phyloP scores from a whole-genome alignment of 345 rosid species.

The Garcia nutans region DNA sequence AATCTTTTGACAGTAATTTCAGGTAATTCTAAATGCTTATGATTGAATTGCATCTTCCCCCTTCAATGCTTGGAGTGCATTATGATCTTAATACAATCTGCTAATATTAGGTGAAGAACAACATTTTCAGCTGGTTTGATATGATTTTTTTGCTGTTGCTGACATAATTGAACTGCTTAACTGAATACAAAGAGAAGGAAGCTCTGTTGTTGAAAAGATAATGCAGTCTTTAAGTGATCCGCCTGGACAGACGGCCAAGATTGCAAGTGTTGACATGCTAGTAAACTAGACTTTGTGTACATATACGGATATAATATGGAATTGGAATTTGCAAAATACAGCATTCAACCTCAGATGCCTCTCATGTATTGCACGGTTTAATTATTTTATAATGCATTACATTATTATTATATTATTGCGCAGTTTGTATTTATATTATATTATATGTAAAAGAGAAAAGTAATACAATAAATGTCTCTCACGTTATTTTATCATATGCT shows the following conservation, averaged over 20 bases:
- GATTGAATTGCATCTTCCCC: background rate
- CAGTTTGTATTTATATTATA: no score
- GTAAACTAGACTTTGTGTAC: background rate
- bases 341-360: background rate
- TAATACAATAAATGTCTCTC: background rate
- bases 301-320: background rate
- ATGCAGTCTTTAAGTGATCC: background rate
- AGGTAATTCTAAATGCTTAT: constrained; percentile 18
- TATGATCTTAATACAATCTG: background rate
- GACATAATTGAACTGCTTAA: background rate
- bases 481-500: background rate
- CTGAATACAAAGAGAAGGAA: background rate
- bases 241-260: background rate
- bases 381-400: no score
- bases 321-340: background rate
- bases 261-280: background rate
- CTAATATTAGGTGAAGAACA: constrained; percentile 28
- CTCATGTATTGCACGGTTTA: background rate
- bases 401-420: no score
- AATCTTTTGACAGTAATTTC: constrained; percentile 41
- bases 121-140: constrained; percentile 31
- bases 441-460: background rate
- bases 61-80: background rate
- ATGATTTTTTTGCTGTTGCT: background rate
- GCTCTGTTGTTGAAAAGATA: background rate